These are phyloP conservation scores for Epichloe elymi DNA, from an alignment of 2,329 filamentous ascomycete genomes.

Conservation along the genomic window DNA sequence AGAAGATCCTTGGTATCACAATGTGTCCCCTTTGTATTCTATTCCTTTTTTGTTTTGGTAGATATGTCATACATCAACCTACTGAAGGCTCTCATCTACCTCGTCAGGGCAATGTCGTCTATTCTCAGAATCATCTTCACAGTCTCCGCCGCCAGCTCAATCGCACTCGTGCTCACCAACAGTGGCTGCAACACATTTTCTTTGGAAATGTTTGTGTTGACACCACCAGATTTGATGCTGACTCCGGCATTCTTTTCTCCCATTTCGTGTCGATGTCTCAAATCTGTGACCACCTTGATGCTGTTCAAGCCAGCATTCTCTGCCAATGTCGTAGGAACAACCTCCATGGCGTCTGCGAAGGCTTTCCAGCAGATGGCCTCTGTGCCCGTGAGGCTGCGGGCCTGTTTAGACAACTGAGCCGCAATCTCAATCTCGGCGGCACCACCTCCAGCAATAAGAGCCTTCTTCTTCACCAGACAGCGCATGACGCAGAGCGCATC, in stretches of 20 bases:
- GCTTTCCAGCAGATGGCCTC: slow-evolving; percentile 99
- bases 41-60: slow-evolving; percentile 7
- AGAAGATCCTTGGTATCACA: slow-evolving; percentile 4
- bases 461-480: slow-evolving; percentile 98
- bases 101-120: slow-evolving; percentile 52
- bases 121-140: slow-evolving; percentile 82
- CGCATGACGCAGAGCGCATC: slow-evolving; percentile 96
- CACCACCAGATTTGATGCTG: slow-evolving; percentile 93
- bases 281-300: slow-evolving; percentile 95
- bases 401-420: slow-evolving; percentile 67
- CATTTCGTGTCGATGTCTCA: slow-evolving; percentile 86
- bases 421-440: slow-evolving; percentile 96
- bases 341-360: slow-evolving; percentile 94
- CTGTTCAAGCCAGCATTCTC: slow-evolving; percentile 97
- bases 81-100: slow-evolving; percentile 24
- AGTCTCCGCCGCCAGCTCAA: slow-evolving; percentile 93
- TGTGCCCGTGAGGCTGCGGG: slow-evolving; percentile 74
- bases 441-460: slow-evolving; percentile 92
- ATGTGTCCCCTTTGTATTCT: slow-evolving; percentile 6
- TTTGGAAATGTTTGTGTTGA: slow-evolving; percentile 92
- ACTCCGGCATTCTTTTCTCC: slow-evolving; percentile 94
- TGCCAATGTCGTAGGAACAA: slow-evolving; percentile 89
- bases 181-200: slow-evolving; percentile 95
- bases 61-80: slow-evolving; percentile 25
- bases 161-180: slow-evolving; percentile 91